Evolutionary conservation across 257 asterid genomes (phyloP), one percentile per base, ranked within the genome.

Genomic region (Plantago major): DNA sequence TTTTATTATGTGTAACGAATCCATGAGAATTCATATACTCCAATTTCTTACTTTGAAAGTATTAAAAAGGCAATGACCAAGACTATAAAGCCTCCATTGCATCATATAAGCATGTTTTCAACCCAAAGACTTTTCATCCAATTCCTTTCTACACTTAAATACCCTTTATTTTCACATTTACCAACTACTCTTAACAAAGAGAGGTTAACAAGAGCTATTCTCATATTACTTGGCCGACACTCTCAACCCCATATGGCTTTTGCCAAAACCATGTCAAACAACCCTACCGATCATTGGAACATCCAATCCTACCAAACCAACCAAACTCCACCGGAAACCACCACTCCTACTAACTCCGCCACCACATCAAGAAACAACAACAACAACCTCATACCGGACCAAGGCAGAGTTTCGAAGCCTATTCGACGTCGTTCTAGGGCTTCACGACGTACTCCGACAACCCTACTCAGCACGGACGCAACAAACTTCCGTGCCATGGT

Each of bases 401-500:
- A 73, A 13, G 79, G 82, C 65, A 80, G 85, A 6, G 62, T 63
- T 30, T 59, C 82, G 1, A 79, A 76, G 64, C 82, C 83, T 30
- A 3, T 60, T 40, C 76, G 84, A 43, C 63, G 80, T 10, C 79
- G 87, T 38, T 57, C 85, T 1, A 73, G 83, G 71, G 82, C 81
- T 13, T 76, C 84, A 0, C 65, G 82, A 3, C 60, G 87, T 30
- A 81, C 79, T 43, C 87, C 90, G 4, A 72, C 90, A 56, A 84
- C 90, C 66, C 69, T 81, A 3, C 73, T 81, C 80, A 84, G 71
- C 81, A 83, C 90, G 1, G 83, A 84, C 76, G 11, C 79, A 15
- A 11, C 74, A 74, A 81, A 81, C 74, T 83, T 83, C 51, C 54
- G 82, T 55, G 87, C 79, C 78, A 81, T 83, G 87, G 83, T 76